Conservation (phyloP, 2,329 filamentous ascomycete genomes). For the Colletotrichum lini region DNA sequence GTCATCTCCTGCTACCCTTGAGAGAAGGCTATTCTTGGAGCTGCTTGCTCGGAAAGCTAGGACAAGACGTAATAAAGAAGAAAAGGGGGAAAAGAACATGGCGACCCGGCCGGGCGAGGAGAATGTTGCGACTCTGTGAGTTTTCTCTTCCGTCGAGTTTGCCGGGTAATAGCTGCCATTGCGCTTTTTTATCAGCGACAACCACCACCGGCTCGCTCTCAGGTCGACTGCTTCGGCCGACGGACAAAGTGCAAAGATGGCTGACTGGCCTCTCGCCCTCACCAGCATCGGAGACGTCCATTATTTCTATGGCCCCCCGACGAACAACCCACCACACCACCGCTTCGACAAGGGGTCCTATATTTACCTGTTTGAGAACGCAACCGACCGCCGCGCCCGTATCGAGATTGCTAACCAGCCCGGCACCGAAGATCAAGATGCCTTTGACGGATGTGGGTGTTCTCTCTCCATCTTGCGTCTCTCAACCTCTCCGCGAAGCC, state of each 20-base stretch:
- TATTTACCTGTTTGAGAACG: conserved; percentile 84
- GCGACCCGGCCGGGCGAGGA: conserved; percentile 64
- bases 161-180: background rate
- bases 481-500: conserved; percentile 42
- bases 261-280: conserved; percentile 44
- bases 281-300: conserved; percentile 82
- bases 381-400: conserved; percentile 75
- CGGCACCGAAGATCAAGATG: conserved; percentile 83
- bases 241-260: conserved; percentile 20
- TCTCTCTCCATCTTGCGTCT: no score
- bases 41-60: conserved; percentile 3
- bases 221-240: background rate
- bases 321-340: conserved; percentile 79
- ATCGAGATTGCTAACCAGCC: conserved; percentile 83
- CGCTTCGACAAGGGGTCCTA: conserved; percentile 86
- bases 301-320: conserved; percentile 82
- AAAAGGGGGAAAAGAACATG: conserved; percentile 53
- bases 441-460: conserved; percentile 80
- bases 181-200: background rate
- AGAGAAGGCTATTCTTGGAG: conserved; percentile 24
- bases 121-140: conserved; percentile 66
- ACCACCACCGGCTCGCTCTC: background rate
- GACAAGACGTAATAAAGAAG: conserved; percentile 3
- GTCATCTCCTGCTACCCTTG: conserved; percentile 11
- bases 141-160: conserved; percentile 35